These are phyloP conservation scores for Pyrenophora seminiperda DNA, from an alignment of 2,329 filamentous ascomycete species.

Conservation along the genomic window DNA sequence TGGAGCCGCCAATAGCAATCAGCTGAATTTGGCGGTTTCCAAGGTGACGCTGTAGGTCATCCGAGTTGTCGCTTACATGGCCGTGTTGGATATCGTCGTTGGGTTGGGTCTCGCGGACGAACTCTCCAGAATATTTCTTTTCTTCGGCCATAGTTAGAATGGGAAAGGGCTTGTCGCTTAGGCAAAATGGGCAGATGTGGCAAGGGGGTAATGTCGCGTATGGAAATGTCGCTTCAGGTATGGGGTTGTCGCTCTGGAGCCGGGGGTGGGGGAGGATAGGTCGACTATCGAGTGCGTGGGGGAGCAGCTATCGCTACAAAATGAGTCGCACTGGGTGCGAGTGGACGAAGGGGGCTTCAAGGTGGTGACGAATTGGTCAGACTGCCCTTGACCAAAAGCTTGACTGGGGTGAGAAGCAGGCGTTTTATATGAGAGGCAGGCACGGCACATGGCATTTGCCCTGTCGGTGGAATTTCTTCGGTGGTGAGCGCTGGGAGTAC, in stretches of 20 bases:
- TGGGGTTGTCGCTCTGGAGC: conserved; percentile 25
- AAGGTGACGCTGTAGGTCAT: conserved; percentile 48
- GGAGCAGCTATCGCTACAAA: conserved; percentile 28
- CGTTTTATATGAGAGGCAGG: conserved; percentile 36
- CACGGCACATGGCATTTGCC: conserved; percentile 28
- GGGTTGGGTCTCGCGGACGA: conserved; percentile 32
- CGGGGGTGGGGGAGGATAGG: conserved; percentile 5
- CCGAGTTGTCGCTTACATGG: conserved; percentile 40
- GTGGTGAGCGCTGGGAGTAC: conserved; percentile 30
- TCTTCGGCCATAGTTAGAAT: conserved; percentile 38
- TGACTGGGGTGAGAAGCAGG: conserved; percentile 18
- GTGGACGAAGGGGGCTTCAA: conserved; percentile 24
- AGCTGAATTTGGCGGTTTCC: conserved; percentile 50
- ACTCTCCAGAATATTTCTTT: conserved; percentile 42
- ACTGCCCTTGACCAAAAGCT: conserved; percentile 22
- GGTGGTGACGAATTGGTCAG: conserved; percentile 17
- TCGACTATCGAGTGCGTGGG: conserved; percentile 21
- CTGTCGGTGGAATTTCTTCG: conserved; percentile 27
- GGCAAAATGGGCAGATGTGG: conserved; percentile 15
- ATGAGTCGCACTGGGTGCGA: conserved; percentile 30
- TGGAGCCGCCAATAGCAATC: conserved; percentile 50
- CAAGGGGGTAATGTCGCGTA: conserved; percentile 15
- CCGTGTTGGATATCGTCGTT: conserved; percentile 37
- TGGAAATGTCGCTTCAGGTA: conserved; percentile 23
- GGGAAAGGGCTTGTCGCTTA: conserved; percentile 17